These are phyloP conservation scores for Licmophora abbreviata DNA, from an alignment of 108 stramenopile genomes.

Conservation along the genomic window DNA sequence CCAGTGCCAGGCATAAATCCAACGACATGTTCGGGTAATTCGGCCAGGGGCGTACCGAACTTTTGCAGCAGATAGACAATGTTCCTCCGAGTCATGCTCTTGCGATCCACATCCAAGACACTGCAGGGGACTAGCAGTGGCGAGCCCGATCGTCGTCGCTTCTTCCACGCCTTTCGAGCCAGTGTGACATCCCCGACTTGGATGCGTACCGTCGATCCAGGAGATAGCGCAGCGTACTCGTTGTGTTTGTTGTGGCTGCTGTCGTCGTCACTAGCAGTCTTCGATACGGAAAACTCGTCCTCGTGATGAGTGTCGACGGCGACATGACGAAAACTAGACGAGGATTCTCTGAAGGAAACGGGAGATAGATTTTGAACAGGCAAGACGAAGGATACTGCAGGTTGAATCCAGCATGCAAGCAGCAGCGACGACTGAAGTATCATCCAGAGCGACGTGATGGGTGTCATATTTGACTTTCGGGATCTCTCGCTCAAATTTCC, in stretches of 20 bases:
- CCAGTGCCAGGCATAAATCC: slow-evolving; percentile 25
- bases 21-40: slow-evolving; percentile 7
- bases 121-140: slow-evolving; percentile 76
- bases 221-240: slow-evolving; percentile 32
- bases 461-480: too few species aligned
- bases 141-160: slow-evolving; percentile 69
- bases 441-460: too few species aligned
- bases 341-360: too few species aligned
- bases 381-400: too few species aligned
- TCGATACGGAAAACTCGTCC: too few species aligned
- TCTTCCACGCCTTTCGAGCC: slow-evolving; percentile 86
- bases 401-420: too few species aligned
- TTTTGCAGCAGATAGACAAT: slow-evolving; percentile 52
- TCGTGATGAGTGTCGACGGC: too few species aligned
- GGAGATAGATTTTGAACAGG: too few species aligned
- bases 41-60: slow-evolving; percentile 32
- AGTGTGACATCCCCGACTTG: slow-evolving; percentile 66
- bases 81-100: slow-evolving; percentile 63
- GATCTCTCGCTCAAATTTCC: too few species aligned
- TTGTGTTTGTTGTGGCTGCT: not conserved
- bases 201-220: slow-evolving; percentile 56
- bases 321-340: too few species aligned
- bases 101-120: slow-evolving; percentile 54
- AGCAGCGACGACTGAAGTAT: too few species aligned
- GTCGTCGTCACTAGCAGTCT: too few species aligned